A percentile compares a stretch with the other conserved stretches of the same genome.
Conservation (phyloP, 495 filamentous ascomycete species). For the Jackrogersella minutella region DNA sequence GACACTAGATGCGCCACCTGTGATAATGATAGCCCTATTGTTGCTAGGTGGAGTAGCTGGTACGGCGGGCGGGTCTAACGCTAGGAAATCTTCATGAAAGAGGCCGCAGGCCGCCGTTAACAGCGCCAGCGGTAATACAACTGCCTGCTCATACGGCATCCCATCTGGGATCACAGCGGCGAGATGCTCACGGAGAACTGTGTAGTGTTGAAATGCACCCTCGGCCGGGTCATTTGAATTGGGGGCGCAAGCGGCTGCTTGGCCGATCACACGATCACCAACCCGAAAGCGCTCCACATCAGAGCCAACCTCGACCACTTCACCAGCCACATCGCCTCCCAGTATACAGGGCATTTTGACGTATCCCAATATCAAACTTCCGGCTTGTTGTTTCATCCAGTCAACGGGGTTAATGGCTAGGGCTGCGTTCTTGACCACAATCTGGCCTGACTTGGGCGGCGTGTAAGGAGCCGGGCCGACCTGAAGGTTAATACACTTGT, state of each 20-base stretch:
- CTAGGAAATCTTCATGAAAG: slow-evolving; percentile 3
- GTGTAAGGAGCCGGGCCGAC: slow-evolving; percentile 22
- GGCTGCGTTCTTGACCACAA: slow-evolving; percentile 34
- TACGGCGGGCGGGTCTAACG: background rate
- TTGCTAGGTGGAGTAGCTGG: background rate
- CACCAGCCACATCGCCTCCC: slow-evolving; percentile 62
- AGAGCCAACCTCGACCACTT: slow-evolving; percentile 56
- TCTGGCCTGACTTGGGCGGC: slow-evolving; percentile 16
- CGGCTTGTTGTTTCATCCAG: slow-evolving; percentile 46
- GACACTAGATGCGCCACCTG: slow-evolving; percentile 56
- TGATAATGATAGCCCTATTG: background rate
- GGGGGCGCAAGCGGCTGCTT: slow-evolving; percentile 29
- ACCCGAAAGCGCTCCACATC: slow-evolving; percentile 51
- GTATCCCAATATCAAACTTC: slow-evolving; percentile 20
- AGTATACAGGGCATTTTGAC: slow-evolving; percentile 54
- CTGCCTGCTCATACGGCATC: slow-evolving; percentile 49
- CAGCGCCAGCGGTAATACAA: background rate
- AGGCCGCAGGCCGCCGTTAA: slow-evolving; percentile 2
- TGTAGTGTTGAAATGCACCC: slow-evolving; percentile 50
- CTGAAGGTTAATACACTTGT: slow-evolving; percentile 8
- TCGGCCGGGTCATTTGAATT: slow-evolving; percentile 11
- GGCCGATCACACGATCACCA: slow-evolving; percentile 54
- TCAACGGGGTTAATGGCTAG: slow-evolving; percentile 56
- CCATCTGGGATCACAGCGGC: slow-evolving; percentile 50
- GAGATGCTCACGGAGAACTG: slow-evolving; percentile 42